Evolutionary conservation across 495 filamentous ascomycete species (phyloP).

Genomic region (Ramalina intermedia): DNA sequence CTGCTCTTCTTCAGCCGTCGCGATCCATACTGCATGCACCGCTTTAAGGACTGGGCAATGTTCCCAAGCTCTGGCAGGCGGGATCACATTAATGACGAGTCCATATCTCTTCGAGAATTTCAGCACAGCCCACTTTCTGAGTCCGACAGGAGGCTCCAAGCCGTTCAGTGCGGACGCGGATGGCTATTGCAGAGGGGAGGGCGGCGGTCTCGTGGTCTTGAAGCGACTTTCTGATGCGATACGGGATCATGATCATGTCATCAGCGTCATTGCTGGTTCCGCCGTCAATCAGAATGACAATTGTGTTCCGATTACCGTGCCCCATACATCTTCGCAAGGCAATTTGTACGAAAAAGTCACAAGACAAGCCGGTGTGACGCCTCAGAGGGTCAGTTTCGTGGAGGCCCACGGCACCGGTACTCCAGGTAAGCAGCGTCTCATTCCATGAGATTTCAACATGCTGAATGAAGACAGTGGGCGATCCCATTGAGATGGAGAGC

Average conservation of each 20-base stretch:
- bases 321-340: conserved; percentile 19
- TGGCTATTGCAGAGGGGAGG: conserved; percentile 36
- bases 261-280: conserved; percentile 23
- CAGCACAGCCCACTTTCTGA: conserved; percentile 28
- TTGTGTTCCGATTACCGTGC: conserved; percentile 20
- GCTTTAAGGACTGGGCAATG: conserved; percentile 9
- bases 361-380: conserved; percentile 1
- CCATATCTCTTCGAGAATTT: conserved; percentile 14
- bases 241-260: conserved; percentile 33
- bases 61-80: conserved; percentile 15
- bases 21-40: conserved; percentile 11
- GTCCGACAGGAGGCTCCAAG: conserved; percentile 28
- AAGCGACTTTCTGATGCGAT: conserved; percentile 35
- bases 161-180: conserved; percentile 34
- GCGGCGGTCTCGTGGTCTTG: conserved; percentile 30
- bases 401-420: conserved; percentile 23
- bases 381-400: conserved; percentile 12
- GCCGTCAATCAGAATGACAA: conserved; percentile 21
- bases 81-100: conserved; percentile 22
- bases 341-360: conserved; percentile 15
- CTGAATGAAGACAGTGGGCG: conserved; percentile 17
- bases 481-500: conserved; percentile 24
- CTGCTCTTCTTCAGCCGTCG: conserved; percentile 17
- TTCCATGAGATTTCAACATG: too few species aligned
- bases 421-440: neutral